Conservation (phyloP, 2,329 filamentous ascomycete species). For the Ascochyta rabiei region DNA sequence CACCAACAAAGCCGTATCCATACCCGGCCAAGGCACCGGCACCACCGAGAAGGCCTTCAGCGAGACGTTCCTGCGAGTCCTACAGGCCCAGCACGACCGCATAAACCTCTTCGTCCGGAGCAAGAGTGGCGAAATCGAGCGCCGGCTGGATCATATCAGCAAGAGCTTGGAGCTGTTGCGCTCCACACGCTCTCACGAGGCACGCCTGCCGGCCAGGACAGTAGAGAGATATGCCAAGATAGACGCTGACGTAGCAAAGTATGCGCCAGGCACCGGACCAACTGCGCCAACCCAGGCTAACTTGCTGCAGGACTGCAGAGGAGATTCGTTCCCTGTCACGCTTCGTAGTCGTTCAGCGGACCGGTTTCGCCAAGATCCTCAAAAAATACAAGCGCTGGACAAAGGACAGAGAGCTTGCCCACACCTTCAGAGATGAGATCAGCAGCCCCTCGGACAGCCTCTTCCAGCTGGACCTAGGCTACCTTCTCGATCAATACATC, state of each 20-base stretch:
- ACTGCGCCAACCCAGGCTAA: conserved; percentile 13
- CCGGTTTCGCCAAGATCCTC: conserved; percentile 80
- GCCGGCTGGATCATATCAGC: conserved; percentile 61
- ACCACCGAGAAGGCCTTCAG: conserved; percentile 69
- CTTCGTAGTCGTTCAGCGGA: conserved; percentile 74
- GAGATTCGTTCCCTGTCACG: conserved; percentile 73
- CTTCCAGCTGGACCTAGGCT: conserved; percentile 67
- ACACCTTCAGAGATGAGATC: conserved; percentile 70
- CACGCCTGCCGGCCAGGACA: conserved; percentile 50
- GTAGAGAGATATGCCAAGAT: conserved; percentile 58
- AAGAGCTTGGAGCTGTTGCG: conserved; percentile 47
- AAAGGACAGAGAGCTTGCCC: conserved; percentile 68
- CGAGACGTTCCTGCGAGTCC: conserved; percentile 70
- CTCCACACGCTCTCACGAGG: conserved; percentile 23
- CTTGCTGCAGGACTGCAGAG: conserved; percentile 62
- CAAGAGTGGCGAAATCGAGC: conserved; percentile 78
- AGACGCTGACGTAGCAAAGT: conserved; percentile 57
- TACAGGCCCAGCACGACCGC: conserved; percentile 76
- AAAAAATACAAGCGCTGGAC: conserved; percentile 94
- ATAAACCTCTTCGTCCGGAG: conserved; percentile 79
- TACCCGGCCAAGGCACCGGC: conserved; percentile 68
- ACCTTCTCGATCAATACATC: conserved; percentile 57
- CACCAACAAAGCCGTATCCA: conserved; percentile 72
- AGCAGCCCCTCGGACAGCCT: conserved; percentile 73
- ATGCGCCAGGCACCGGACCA: conserved; percentile 11